Evolutionary conservation across 768 basidiomycete genomes (phyloP), one percentile per base, ranked within the genome.

Genomic region (Suillus variegatus): DNA sequence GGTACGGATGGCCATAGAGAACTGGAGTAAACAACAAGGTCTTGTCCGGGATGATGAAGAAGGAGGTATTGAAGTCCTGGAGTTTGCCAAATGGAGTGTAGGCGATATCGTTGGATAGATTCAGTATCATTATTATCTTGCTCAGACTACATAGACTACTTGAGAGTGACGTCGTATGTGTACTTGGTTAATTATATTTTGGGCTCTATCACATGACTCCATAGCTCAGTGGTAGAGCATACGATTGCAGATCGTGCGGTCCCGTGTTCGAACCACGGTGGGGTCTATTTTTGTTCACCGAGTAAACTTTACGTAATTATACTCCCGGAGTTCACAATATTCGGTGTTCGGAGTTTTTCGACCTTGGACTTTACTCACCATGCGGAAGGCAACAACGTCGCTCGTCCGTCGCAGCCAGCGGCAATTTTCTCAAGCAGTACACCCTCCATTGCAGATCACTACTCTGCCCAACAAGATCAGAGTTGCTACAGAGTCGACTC

Each of bases 381-480:
- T 84, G 85, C 81, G 77, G 73, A 79, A 73, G 73, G 76, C 74
- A 64, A 73, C 76, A 49, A 61, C 71, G 28, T 75, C 81, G 43
- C 74, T 83, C 65, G 69, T 80, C 60, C 82, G 80, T 70, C 77
- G 77, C 66, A 73, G 74, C 69, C 71, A n/a, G 58, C 69, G 68
- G 61, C 72, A 69, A 38, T 58, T 74, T 10, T 75, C 75, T 5
- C 75, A 74, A 35, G 67, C 72, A 32, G 67, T 74, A 38, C 68
- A 65, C 65, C 77, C 73, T 64, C 81, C 81, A 4, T 81, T 85
- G 32, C 83, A 85, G 68, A 83, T 97, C 40, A 96, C 97, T 0
- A 95, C 93, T 1, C 83, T 99, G 0, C 88, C 94, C 6, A 98
- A 97, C 80, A 94, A 91, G 76, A 85, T 99, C 54, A 84, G 95